Conservation (phyloP, 371 early-diverging fungal genomes). For the Mucor sp. region DNA sequence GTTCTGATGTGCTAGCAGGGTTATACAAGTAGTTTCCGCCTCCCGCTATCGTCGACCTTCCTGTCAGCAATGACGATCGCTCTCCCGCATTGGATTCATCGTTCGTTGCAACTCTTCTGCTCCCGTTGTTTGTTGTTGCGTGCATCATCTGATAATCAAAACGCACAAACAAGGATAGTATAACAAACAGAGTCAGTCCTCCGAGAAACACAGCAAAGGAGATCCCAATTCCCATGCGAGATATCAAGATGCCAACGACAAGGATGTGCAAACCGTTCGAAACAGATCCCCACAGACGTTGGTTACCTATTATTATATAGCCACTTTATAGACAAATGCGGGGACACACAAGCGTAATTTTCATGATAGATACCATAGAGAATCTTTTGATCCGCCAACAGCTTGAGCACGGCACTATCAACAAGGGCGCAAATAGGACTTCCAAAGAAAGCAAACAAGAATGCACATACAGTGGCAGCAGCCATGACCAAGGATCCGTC, state of each 20-base stretch:
- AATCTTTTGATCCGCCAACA: slow-evolving; percentile 37
- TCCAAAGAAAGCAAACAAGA: slow-evolving; percentile 41
- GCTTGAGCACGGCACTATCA: slow-evolving; percentile 41
- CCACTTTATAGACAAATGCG: slow-evolving; percentile 7
- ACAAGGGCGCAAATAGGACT: slow-evolving; percentile 35
- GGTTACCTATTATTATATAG: slow-evolving; percentile 27
- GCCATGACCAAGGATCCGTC: slow-evolving; percentile 12
- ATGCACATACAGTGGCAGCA: slow-evolving; percentile 15
- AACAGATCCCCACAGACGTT: slow-evolving; percentile 46
- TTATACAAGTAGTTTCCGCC: slow-evolving; percentile 7
- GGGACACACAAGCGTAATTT: not conserved
- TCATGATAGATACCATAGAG: slow-evolving; percentile 35
- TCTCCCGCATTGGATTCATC: not conserved
- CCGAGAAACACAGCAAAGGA: slow-evolving; percentile 38
- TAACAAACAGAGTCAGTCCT: slow-evolving; percentile 22
- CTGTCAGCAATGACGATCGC: not conserved
- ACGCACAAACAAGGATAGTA: slow-evolving; percentile 9
- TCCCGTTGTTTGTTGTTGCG: not conserved
- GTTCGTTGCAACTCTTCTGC: not conserved
- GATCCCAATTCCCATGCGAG: slow-evolving; percentile 18
- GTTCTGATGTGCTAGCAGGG: not conserved
- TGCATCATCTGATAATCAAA: slow-evolving; percentile 11
- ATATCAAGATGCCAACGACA: slow-evolving; percentile 36
- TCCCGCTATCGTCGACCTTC: not conserved
- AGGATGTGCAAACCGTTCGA: slow-evolving; percentile 36